phyloP scores from a whole-genome alignment of 352 stramenopile species.

The Bremia lactucae region DNA sequence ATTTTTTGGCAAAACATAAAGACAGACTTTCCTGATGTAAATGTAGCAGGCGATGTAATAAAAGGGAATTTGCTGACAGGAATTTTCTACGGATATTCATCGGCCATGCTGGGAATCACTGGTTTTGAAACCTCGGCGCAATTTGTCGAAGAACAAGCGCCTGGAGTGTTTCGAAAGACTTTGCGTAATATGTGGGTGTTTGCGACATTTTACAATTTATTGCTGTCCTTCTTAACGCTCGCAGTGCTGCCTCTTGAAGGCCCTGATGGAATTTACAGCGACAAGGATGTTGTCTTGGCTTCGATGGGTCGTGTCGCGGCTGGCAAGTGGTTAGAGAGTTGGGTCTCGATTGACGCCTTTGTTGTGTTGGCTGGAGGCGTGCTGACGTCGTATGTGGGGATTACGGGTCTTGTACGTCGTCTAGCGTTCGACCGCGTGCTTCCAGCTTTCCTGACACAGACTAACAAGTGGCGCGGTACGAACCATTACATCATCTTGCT shows the following conservation, averaged over 20 bases:
- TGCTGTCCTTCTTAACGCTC: conserved; percentile 75
- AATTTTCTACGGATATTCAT: conserved; percentile 72
- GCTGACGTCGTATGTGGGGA: conserved; percentile 85
- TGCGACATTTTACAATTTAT: conserved; percentile 82
- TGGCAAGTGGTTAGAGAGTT: conserved; percentile 51
- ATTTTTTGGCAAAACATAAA: conserved; percentile 58
- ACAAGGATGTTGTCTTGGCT: conserved; percentile 68
- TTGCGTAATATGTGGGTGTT: conserved; percentile 81
- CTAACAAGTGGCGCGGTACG: conserved; percentile 69
- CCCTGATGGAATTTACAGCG: conserved; percentile 44
- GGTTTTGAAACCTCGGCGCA: conserved; percentile 87
- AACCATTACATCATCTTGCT: conserved; percentile 79
- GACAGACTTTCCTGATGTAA: conserved; percentile 43
- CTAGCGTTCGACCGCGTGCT: conserved; percentile 72
- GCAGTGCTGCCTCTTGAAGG: conserved; percentile 65
- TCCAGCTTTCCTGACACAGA: conserved; percentile 41
- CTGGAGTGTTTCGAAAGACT: conserved; percentile 73
- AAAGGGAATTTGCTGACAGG: conserved; percentile 47
- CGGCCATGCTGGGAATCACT: conserved; percentile 85
- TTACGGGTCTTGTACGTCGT: conserved; percentile 72
- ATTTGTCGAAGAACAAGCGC: conserved; percentile 85
- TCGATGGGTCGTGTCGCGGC: conserved; percentile 48
- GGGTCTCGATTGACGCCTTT: conserved; percentile 82
- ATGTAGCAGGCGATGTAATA: conserved; percentile 27
- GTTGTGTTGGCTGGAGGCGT: conserved; percentile 81